Conservation (phyloP, 176 grass and related monocot genomes). For the Eleusine coracana region DNA sequence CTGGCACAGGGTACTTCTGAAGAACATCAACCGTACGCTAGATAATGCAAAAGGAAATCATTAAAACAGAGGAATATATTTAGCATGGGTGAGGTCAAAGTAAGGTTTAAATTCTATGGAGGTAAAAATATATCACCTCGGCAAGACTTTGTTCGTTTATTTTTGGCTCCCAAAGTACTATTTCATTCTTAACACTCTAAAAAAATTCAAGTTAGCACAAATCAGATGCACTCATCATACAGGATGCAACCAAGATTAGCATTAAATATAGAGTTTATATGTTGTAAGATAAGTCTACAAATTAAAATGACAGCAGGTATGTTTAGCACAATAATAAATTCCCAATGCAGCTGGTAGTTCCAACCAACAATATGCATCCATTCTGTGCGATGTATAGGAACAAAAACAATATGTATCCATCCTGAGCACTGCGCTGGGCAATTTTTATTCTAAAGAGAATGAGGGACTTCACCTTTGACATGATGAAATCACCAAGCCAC, state of each 20-base stretch:
- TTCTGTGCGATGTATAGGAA: background rate
- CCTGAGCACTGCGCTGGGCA: background rate
- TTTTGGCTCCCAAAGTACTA: conserved; percentile 89
- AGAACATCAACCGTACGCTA: conserved; percentile 88
- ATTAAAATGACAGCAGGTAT: background rate
- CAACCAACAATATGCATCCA: conserved; percentile 1
- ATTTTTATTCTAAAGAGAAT: background rate
- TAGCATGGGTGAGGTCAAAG: conserved; percentile 11
- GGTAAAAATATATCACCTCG: conserved; percentile 65
- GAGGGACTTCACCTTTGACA: conserved; percentile 73
- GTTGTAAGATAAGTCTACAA: conserved; percentile 3
- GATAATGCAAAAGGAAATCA: conserved; percentile 23
- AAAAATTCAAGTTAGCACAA: conserved; percentile 31
- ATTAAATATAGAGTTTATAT: too few relatives aligned
- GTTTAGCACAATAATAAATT: background rate
- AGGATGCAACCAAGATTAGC: too few relatives aligned
- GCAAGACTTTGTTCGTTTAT: conserved; percentile 80
- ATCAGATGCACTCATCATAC: too few relatives aligned
- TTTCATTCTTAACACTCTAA: conserved; percentile 97
- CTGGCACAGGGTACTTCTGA: conserved; percentile 97
- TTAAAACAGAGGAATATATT: conserved; percentile 25
- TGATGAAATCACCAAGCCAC: conserved; percentile 95
- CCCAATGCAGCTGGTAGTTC: background rate
- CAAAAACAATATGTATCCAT: too few relatives aligned
- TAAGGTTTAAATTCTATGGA: background rate